Percentiles rank a stretch among this genome's conserved stretches.
These are phyloP conservation scores for Cercospora beticola DNA, from an alignment of 2,329 filamentous ascomycete genomes.

Conservation along the genomic window DNA sequence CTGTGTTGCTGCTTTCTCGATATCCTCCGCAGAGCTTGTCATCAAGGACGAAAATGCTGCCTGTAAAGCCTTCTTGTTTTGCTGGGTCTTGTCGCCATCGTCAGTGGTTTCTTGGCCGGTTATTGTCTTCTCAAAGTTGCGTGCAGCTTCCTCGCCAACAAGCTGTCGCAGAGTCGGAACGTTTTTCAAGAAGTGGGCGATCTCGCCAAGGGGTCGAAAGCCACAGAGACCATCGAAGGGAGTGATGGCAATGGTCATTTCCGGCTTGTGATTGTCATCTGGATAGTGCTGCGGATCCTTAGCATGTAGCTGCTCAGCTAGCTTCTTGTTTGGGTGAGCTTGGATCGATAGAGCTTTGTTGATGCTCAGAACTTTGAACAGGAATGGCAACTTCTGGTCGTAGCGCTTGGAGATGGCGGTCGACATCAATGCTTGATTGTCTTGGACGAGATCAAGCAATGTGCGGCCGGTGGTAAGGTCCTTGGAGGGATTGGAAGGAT, in stretches of 20 bases:
- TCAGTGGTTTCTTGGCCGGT: conserved; percentile 54
- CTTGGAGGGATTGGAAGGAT: conserved; percentile 91
- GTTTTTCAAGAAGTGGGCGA: conserved; percentile 75
- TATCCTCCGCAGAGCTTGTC: conserved; percentile 66
- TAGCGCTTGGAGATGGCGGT: conserved; percentile 71
- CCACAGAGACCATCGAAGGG: conserved; percentile 95
- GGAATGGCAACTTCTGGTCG: conserved; percentile 80
- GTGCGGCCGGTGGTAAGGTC: conserved; percentile 80
- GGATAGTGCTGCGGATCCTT: conserved; percentile 92
- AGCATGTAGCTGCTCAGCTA: conserved; percentile 83
- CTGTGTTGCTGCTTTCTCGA: conserved; percentile 64
- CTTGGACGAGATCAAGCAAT: conserved; percentile 81
- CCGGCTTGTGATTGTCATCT: conserved; percentile 99
- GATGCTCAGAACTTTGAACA: conserved; percentile 97
- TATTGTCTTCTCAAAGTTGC: conserved; percentile 47
- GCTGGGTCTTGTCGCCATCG: conserved; percentile 46
- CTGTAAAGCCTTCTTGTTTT: conserved; percentile 77
- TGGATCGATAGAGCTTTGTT: conserved; percentile 96
- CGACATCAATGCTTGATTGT: conserved; percentile 81
- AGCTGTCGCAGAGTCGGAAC: conserved; percentile 55
- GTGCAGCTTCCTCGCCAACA: conserved; percentile 50
- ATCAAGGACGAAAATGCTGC: conserved; percentile 76
- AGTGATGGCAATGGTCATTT: conserved; percentile 98
- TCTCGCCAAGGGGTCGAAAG: conserved; percentile 84
- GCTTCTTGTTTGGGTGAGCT: conserved; percentile 70